Evolutionary conservation across 2,329 filamentous ascomycete genomes (phyloP).

Genomic region (Plectosphaerella plurivora): DNA sequence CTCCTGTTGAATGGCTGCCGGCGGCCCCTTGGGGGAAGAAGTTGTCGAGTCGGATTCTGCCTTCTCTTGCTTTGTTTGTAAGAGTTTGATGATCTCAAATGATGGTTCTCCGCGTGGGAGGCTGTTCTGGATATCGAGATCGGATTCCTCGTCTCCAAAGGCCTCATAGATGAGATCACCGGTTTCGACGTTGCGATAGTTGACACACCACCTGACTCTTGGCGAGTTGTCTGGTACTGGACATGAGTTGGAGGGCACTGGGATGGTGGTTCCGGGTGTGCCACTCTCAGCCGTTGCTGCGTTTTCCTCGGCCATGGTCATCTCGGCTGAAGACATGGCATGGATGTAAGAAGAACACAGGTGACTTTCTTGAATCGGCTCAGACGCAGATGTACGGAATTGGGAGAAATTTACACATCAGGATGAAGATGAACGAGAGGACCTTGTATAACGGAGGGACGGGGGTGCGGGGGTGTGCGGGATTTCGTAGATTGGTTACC

Average conservation of each 20-base stretch:
- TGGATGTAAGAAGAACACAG: background rate
- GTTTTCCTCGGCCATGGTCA: background rate
- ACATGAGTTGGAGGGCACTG: background rate
- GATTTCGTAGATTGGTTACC: background rate
- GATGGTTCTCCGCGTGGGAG: background rate
- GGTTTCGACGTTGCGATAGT: background rate
- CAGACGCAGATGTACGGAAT: no score
- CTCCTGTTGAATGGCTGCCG: background rate
- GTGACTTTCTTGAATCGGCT: background rate
- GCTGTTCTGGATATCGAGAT: background rate
- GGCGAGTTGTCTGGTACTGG: background rate
- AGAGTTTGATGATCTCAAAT: background rate
- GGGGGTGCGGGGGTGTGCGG: background rate
- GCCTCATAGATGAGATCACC: background rate
- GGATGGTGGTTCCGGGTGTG: background rate
- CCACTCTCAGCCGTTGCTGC: background rate
- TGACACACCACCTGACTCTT: background rate
- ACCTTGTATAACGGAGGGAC: background rate
- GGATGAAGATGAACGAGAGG: background rate
- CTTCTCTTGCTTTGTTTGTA: background rate
- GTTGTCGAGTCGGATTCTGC: background rate
- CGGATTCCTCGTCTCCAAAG: background rate
- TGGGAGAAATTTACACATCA: no score
- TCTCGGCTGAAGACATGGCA: background rate
- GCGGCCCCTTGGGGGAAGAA: background rate